phyloP scores from a whole-genome alignment of 2,329 filamentous ascomycete genomes.

The Colletotrichum sp. region DNA sequence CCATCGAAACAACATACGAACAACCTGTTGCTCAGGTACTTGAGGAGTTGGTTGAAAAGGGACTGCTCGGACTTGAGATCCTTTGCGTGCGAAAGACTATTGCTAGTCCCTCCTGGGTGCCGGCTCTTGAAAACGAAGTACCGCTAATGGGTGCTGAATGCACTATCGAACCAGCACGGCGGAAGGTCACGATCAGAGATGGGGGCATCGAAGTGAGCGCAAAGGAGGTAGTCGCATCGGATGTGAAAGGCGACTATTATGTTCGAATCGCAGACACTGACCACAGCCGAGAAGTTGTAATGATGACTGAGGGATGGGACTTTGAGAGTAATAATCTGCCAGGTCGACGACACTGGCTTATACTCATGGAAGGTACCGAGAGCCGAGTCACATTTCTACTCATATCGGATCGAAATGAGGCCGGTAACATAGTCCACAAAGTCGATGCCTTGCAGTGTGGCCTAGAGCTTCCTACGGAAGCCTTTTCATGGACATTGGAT shows the following conservation, averaged over 20 bases:
- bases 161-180: background rate
- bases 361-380: background rate
- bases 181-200: background rate
- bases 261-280: background rate
- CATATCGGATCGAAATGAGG: background rate
- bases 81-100: background rate
- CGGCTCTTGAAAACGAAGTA: background rate
- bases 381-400: background rate
- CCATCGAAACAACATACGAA: background rate
- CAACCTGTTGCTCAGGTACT: background rate
- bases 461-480: background rate
- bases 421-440: background rate
- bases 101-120: background rate
- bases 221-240: background rate
- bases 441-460: background rate
- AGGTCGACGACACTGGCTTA: background rate
- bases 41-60: background rate
- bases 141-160: background rate
- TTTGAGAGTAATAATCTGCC: background rate
- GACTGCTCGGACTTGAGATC: background rate
- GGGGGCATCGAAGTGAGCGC: background rate
- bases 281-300: background rate
- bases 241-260: background rate
- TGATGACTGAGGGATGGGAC: background rate
- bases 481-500: background rate